phyloP scores from a whole-genome alignment of 2,329 filamentous ascomycete species.

The Metarhizium brunneum region DNA sequence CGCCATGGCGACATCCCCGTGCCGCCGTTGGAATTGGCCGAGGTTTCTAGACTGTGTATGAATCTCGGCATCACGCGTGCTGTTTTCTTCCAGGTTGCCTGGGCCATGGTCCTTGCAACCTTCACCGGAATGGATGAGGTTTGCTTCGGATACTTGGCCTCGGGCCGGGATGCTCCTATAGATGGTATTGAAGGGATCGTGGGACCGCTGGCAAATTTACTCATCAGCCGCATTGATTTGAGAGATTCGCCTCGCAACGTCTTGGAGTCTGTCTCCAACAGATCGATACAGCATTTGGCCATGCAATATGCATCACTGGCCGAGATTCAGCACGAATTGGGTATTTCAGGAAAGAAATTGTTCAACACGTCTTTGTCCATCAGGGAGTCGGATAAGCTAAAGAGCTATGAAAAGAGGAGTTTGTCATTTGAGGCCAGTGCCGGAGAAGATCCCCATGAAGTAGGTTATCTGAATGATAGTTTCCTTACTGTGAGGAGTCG shows the following conservation, averaged over 20 bases:
- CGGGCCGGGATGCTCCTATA: slow-evolving; percentile 40
- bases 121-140: slow-evolving; percentile 37
- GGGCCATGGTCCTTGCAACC: slow-evolving; percentile 28
- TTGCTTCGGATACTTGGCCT: slow-evolving; percentile 42
- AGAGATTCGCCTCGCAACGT: background rate
- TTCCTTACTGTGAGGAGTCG: background rate
- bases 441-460: slow-evolving; percentile 3
- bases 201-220: slow-evolving; percentile 46
- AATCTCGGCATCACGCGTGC: slow-evolving; percentile 8
- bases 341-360: background rate
- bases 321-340: background rate
- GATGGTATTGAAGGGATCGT: slow-evolving; percentile 35
- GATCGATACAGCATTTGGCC: background rate
- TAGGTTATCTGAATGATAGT: background rate
- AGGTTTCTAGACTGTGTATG: background rate
- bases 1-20: background rate
- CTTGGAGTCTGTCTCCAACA: background rate
- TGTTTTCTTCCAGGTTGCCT: slow-evolving; percentile 31
- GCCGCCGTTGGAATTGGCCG: background rate
- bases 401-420: background rate
- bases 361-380: slow-evolving; percentile 3
- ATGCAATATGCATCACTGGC: slow-evolving; percentile 4
- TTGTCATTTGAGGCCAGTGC: background rate
- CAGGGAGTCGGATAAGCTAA: background rate
- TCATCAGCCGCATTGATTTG: slow-evolving; percentile 28